Percentiles rank a stretch among this genome's conserved stretches.
phyloP scores from a whole-genome alignment of 1,284 basidiomycete genomes.

The Fistulina hepatica region DNA sequence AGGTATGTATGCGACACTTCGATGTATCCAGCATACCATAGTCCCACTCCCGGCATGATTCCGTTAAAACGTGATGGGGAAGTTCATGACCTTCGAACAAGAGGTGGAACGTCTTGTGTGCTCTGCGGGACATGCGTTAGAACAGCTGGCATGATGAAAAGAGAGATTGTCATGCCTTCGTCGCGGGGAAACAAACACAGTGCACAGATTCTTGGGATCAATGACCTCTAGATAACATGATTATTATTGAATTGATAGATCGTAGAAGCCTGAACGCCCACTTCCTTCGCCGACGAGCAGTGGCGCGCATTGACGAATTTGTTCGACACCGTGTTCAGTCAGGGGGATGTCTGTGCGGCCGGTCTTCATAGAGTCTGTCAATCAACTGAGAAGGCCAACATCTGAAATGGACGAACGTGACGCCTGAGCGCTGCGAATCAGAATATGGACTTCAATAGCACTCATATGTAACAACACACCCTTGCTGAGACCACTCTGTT shows the following conservation, averaged over 20 bases:
- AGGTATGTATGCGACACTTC: too few species aligned
- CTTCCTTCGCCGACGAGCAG: constrained; percentile 68
- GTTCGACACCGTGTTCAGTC: constrained; percentile 68
- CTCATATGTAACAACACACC: constrained; percentile 49
- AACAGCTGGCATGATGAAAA: too few species aligned
- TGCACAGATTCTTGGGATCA: constrained; percentile 70
- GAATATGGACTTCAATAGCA: too few species aligned
- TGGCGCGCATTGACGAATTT: constrained; percentile 56
- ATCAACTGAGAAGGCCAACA: background rate
- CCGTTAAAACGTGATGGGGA: constrained; percentile 50
- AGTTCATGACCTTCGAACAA: constrained; percentile 50
- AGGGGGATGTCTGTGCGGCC: constrained; percentile 82
- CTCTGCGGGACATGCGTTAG: too few species aligned
- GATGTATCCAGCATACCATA: constrained; percentile 38
- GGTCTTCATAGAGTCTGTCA: constrained; percentile 42
- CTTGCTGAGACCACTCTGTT: constrained; percentile 91
- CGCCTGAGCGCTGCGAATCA: constrained; percentile 6
- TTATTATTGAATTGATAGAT: constrained; percentile 8
- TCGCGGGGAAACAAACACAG: constrained; percentile 76
- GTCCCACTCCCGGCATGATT: constrained; percentile 75
- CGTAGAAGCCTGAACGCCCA: constrained; percentile 29
- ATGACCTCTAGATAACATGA: constrained; percentile 47
- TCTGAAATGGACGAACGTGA: constrained; percentile 3
- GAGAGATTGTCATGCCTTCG: too few species aligned
- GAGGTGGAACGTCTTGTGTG: constrained; percentile 77